These are phyloP conservation scores for Pseudopithomyces maydicus DNA, from an alignment of 2,329 filamentous ascomycete species.

Conservation along the genomic window DNA sequence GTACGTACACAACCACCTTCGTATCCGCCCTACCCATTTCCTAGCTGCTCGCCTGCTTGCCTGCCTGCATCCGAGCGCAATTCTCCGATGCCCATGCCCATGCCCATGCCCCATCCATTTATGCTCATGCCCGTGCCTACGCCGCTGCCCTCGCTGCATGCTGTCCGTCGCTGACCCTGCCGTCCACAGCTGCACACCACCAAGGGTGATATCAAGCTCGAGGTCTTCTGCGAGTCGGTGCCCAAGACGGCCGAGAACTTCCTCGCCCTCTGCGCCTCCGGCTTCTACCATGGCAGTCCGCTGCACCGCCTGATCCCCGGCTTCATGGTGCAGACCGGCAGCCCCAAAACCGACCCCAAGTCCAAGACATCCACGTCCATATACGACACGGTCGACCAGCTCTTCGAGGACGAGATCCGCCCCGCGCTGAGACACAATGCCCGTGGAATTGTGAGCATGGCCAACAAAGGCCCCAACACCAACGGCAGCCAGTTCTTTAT, in stretches of 20 bases:
- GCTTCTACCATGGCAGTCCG: slow-evolving; percentile 74
- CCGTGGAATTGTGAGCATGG: slow-evolving; percentile 76
- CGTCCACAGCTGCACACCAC: slow-evolving; percentile 73
- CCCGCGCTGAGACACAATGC: slow-evolving; percentile 71
- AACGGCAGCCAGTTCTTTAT: slow-evolving; percentile 86
- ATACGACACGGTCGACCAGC: slow-evolving; percentile 56
- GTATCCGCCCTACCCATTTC: neutral
- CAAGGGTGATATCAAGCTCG: slow-evolving; percentile 88
- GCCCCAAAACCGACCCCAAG: slow-evolving; percentile 54
- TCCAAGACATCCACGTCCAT: slow-evolving; percentile 73
- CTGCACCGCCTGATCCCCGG: slow-evolving; percentile 80
- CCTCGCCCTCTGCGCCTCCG: slow-evolving; percentile 80
- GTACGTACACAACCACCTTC: slow-evolving; percentile 28
- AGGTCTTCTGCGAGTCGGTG: slow-evolving; percentile 93
- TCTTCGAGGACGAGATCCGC: slow-evolving; percentile 82
- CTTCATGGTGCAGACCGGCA: slow-evolving; percentile 83
- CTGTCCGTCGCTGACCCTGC: slow-evolving; percentile 4
- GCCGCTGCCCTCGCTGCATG: neutral
- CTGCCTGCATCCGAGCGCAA: neutral
- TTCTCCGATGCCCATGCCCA: slow-evolving; percentile 11
- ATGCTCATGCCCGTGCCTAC: no score
- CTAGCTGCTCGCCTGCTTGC: neutral
- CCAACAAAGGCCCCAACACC: slow-evolving; percentile 74
- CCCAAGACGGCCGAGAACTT: slow-evolving; percentile 95
- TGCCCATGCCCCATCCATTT: neutral